These are phyloP conservation scores for Maudiozyma bulderi DNA, from an alignment of 805 yeast genomes.

Conservation along the genomic window DNA sequence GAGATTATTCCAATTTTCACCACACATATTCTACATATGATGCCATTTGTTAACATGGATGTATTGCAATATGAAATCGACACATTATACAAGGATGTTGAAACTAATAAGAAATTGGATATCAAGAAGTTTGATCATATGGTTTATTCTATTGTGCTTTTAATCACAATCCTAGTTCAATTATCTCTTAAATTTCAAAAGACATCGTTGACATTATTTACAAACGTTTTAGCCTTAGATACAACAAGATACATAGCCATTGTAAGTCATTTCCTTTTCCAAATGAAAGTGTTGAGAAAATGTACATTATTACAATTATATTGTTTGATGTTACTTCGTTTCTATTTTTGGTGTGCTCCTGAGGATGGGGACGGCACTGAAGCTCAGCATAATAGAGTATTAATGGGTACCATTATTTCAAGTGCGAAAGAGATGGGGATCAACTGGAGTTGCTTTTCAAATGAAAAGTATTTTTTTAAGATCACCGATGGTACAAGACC, in stretches of 20 bases:
- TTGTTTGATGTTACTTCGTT: conserved; percentile 19
- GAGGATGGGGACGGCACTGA: conserved; percentile 28
- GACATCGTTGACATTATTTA: not conserved
- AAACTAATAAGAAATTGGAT: conserved; percentile 4
- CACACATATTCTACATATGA: conserved; percentile 11
- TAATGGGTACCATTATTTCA: conserved; percentile 23
- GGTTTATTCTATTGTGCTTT: conserved; percentile 15
- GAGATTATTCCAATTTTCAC: conserved; percentile 18
- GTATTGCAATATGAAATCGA: conserved; percentile 10
- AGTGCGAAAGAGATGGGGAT: conserved; percentile 24
- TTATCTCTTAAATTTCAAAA: conserved; percentile 15
- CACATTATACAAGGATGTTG: conserved; percentile 11
- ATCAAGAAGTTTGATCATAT: conserved; percentile 19
- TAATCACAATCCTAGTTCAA: conserved; percentile 19
- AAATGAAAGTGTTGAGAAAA: conserved; percentile 20
- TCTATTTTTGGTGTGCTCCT: conserved; percentile 28
- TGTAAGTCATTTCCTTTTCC: conserved; percentile 16
- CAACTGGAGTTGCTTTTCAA: conserved; percentile 17
- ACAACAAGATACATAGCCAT: conserved; percentile 19
- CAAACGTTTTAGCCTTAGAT: conserved; percentile 11
- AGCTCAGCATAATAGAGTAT: conserved; percentile 20
- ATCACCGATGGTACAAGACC: conserved; percentile 17
- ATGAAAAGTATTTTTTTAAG: conserved; percentile 12
- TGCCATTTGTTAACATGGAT: conserved; percentile 20
- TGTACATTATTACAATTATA: conserved; percentile 24